Percentiles rank a stretch among this genome's conserved stretches.
Conservation (phyloP, 768 basidiomycete species). For the Hortiboletus campestris region DNA sequence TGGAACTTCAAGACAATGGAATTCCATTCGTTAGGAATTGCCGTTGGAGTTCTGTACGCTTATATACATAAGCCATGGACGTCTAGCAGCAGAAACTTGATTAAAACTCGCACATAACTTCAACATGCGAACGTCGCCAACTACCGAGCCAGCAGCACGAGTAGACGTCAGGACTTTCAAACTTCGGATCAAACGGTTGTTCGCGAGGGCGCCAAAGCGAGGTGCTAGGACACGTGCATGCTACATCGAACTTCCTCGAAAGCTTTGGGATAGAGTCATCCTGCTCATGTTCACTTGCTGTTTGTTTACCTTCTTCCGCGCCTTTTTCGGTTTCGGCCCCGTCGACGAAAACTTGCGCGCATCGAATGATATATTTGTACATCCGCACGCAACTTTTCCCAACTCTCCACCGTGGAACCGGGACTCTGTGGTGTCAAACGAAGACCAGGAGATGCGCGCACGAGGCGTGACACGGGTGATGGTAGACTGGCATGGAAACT, state of each 20-base stretch:
- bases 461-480: conserved; percentile 3
- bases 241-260: conserved; percentile 7
- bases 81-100: neutral
- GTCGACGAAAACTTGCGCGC: neutral
- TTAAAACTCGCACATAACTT: conserved; percentile 1
- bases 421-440: neutral
- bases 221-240: neutral
- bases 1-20: neutral
- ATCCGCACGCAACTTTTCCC: neutral
- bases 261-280: conserved; percentile 22
- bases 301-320: conserved; percentile 25
- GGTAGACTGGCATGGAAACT: conserved; percentile 21
- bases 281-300: conserved; percentile 25
- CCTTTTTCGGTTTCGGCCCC: conserved; percentile 24
- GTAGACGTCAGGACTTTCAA: neutral
- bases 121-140: conserved; percentile 12
- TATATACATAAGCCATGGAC: neutral
- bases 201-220: neutral
- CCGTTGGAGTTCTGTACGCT: neutral
- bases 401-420: neutral
- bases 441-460: neutral
- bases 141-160: neutral
- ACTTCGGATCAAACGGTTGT: neutral
- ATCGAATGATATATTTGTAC: neutral
- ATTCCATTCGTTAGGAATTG: neutral